Base-by-base conservation (phyloP, 2,329 filamentous ascomycete genomes). In the Cytospora leucostoma region DNA sequence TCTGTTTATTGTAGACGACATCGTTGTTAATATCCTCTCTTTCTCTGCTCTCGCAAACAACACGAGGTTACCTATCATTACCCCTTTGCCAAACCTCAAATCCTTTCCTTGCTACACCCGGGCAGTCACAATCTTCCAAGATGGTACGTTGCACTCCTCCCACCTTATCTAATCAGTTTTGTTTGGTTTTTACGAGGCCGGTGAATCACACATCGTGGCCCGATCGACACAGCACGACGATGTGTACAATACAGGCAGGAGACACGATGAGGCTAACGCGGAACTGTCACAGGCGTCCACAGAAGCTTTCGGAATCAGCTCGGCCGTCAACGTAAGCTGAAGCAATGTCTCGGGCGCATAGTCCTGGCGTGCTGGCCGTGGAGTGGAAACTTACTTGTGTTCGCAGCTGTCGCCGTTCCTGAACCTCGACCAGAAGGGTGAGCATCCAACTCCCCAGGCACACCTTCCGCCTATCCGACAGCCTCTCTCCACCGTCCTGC, bases 281-380 rank as follows among this genome's bases (percentile, higher is more conserved):
- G 44, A 21, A 21, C n/a, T 21, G 19, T 8, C 12, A 21, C 13
- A 47, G 44, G 8, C 44, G n/a, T 47, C 44, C n/a, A 8, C 44
- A 47, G 44, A 47, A 19, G 44, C 44, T 10, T 47, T n/a, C n/a
- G 44, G 44, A 47, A 47, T 21, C 44, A 47, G 44, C n/a, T 21
- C n/a, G 44, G 44, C 44, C n/a, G 15, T n/a, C n/a, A 47, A 47
- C 44, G 44, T 47, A 47, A 47, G 44, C 44, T 47, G n/a, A 47
- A 47, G 44, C 44, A 47, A 47, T 47, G n/a, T 21, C 44, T 47
- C 17, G 44, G 44, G 44, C 44, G 44, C n/a, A 47, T 47, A 17
- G 17, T 47, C 44, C 19, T 47, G 44, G 44, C 44, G 44, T 47
- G n/a, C 12, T 47, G 44, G 44, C 44, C 44, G 44, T 47, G 44